phyloP scores from a whole-genome alignment of 345 rosid genomes.

The Camelina laxa region DNA sequence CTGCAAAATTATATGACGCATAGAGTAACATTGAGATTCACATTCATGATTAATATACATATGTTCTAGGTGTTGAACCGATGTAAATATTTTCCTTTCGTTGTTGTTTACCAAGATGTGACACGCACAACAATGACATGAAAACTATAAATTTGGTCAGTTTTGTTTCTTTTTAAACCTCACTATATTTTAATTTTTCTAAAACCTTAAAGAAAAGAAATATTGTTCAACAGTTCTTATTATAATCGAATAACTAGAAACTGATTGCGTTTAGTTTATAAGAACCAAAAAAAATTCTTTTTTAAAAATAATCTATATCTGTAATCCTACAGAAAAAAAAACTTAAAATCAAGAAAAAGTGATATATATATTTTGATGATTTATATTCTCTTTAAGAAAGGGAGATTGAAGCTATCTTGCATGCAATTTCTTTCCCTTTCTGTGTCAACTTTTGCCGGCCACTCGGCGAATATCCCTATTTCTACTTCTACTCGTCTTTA shows the following conservation, averaged over 20 bases:
- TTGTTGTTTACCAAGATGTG: not conserved
- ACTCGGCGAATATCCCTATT: slow-evolving; percentile 41
- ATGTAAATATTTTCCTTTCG: not conserved
- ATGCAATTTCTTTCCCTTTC: slow-evolving; percentile 42
- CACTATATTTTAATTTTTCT: not conserved
- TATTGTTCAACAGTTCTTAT: not conserved
- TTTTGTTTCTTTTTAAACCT: not conserved
- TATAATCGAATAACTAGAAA: not conserved
- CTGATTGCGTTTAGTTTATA: not conserved
- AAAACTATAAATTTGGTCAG: not conserved
- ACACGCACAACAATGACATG: not conserved
- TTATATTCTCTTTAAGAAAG: slow-evolving; percentile 16
- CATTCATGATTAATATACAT: not conserved
- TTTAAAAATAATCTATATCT: not conserved
- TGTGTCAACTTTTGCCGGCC: slow-evolving; percentile 47
- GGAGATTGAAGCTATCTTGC: slow-evolving; percentile 41
- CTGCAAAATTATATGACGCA: not conserved
- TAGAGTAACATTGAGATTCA: not conserved
- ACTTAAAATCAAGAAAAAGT: not conserved
- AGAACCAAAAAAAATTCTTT: not conserved
- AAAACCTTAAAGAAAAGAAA: not conserved
- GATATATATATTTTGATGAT: slow-evolving; percentile 18
- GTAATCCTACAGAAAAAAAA: not conserved
- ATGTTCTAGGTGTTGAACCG: not conserved
- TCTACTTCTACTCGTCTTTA: slow-evolving; percentile 23